phyloP scores from a whole-genome alignment of 2,329 filamentous ascomycete genomes.

The Myriosclerotinia scirpicola region DNA sequence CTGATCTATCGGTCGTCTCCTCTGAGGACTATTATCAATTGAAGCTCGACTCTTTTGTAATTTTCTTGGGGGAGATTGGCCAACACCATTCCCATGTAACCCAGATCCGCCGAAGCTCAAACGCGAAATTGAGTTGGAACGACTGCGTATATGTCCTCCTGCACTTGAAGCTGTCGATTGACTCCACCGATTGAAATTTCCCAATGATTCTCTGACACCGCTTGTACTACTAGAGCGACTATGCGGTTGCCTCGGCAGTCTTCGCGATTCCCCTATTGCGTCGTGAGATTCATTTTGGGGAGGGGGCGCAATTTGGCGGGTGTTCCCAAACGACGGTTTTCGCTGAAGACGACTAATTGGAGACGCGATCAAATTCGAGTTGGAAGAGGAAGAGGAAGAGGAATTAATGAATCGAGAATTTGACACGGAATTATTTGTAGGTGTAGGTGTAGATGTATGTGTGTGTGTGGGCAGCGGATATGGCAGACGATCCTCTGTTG shows the following conservation, averaged over 20 bases:
- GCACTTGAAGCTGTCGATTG: constrained; percentile 53
- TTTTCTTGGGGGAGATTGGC: constrained; percentile 31
- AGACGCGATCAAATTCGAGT: constrained; percentile 16
- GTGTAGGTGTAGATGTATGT: too few relatives aligned
- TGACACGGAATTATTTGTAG: not conserved
- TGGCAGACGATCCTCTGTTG: constrained; percentile 21
- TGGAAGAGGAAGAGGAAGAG: not conserved
- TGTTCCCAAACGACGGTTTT: constrained; percentile 20
- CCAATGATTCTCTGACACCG: constrained; percentile 43
- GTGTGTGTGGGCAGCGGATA: constrained; percentile 1
- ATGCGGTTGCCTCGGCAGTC: constrained; percentile 39
- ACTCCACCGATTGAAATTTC: constrained; percentile 55
- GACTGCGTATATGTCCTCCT: constrained; percentile 32
- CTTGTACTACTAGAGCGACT: constrained; percentile 23
- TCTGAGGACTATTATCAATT: constrained; percentile 31
- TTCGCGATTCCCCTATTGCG: constrained; percentile 27
- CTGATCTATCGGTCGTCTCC: constrained; percentile 26
- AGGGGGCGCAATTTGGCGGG: constrained; percentile 23
- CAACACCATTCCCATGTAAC: constrained; percentile 35
- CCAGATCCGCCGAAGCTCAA: constrained; percentile 34
- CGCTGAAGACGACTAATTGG: constrained; percentile 13
- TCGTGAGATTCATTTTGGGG: constrained; percentile 23
- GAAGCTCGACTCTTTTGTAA: constrained; percentile 35
- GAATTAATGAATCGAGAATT: constrained; percentile 9
- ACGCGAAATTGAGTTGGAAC: constrained; percentile 23